Percentiles rank a stretch among this genome's conserved stretches.
phyloP scores from a whole-genome alignment of 2,329 filamentous ascomycete species.

The Davidsoniella australis region DNA sequence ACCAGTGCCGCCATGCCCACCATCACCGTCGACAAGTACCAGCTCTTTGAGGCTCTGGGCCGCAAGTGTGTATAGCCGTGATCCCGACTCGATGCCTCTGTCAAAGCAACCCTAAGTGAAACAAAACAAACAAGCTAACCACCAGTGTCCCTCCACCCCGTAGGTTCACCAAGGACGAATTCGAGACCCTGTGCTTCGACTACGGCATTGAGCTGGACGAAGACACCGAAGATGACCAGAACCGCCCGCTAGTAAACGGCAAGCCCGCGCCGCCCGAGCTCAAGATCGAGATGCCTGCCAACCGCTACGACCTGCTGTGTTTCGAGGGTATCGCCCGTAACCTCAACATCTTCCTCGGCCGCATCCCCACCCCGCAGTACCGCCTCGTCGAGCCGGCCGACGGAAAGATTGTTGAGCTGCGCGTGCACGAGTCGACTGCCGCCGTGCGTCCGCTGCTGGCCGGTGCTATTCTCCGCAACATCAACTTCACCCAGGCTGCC shows the following conservation, averaged over 20 bases:
- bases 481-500: conserved; percentile 77
- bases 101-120: neutral
- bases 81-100: neutral
- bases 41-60: conserved; percentile 82
- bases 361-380: conserved; percentile 62
- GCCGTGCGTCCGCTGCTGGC: conserved; percentile 77
- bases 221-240: conserved; percentile 58
- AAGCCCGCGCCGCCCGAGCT: conserved; percentile 78
- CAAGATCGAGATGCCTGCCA: conserved; percentile 96
- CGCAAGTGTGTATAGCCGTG: conserved; percentile 42
- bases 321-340: conserved; percentile 93
- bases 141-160: conserved; percentile 9
- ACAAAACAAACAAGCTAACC: conserved; percentile 4
- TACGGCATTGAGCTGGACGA: conserved; percentile 97
- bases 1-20: conserved; percentile 57
- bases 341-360: conserved; percentile 84
- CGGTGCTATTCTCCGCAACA: conserved; percentile 71
- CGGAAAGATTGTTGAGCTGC: conserved; percentile 64
- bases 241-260: conserved; percentile 57
- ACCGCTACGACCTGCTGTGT: conserved; percentile 87
- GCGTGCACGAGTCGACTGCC: conserved; percentile 56
- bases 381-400: conserved; percentile 52
- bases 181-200: conserved; percentile 96
- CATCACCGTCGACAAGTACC: conserved; percentile 90
- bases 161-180: conserved; percentile 81